These are phyloP conservation scores for Colletotrichum orbiculare DNA, from an alignment of 2,329 filamentous ascomycete species.

Conservation along the genomic window DNA sequence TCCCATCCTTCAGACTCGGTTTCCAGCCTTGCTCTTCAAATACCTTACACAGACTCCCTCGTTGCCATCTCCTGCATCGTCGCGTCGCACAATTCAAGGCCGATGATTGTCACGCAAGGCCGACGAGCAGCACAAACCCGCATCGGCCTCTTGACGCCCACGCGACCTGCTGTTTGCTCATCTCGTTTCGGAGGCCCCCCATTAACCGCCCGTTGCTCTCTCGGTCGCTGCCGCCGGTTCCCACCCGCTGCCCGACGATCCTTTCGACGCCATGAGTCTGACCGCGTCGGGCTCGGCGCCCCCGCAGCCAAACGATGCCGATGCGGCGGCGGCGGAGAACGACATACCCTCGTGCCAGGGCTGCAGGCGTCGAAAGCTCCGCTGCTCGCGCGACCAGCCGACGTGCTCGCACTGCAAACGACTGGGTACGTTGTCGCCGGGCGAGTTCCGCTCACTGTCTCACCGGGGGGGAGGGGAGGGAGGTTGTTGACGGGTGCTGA, in stretches of 20 bases:
- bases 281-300: slow-evolving; percentile 8
- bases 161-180: background rate
- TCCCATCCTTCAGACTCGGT: slow-evolving; percentile 8
- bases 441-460: background rate
- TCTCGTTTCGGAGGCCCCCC: background rate
- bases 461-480: too few relatives aligned
- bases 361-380: slow-evolving; percentile 48
- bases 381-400: slow-evolving; percentile 49
- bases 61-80: slow-evolving; percentile 26
- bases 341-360: slow-evolving; percentile 46
- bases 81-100: slow-evolving; percentile 36
- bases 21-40: slow-evolving; percentile 23
- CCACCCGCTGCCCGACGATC: slow-evolving; percentile 24
- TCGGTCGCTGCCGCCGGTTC: slow-evolving; percentile 3
- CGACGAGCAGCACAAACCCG: slow-evolving; percentile 10
- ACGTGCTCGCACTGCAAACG: slow-evolving; percentile 46
- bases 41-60: slow-evolving; percentile 13
- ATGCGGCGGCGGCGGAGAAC: slow-evolving; percentile 26
- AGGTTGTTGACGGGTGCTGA: slow-evolving; percentile 1
- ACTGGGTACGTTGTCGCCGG: slow-evolving; percentile 38
- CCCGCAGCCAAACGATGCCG: background rate
- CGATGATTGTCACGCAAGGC: slow-evolving; percentile 35
- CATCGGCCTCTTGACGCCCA: slow-evolving; percentile 2
- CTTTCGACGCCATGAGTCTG: slow-evolving; percentile 23
- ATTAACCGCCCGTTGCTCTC: background rate